These are phyloP conservation scores for Caloboletus firmus DNA, from an alignment of 1,284 basidiomycete species.

Conservation along the genomic window DNA sequence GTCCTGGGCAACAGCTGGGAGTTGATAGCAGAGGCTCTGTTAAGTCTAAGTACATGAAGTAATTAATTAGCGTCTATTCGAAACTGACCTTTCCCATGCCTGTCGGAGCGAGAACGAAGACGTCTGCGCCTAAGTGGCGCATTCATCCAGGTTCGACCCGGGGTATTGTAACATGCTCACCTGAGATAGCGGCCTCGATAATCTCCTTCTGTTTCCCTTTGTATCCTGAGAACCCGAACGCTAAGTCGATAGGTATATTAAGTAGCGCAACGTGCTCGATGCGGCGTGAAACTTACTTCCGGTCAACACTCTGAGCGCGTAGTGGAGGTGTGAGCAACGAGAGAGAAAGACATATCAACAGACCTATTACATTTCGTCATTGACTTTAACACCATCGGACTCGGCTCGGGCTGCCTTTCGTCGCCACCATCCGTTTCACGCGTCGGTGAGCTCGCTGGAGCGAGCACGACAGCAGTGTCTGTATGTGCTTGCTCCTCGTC, in stretches of 20 bases:
- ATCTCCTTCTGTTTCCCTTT: conserved; percentile 79
- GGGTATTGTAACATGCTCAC: conserved; percentile 36
- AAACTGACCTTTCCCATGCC: conserved; percentile 82
- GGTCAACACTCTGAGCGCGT: conserved; percentile 22
- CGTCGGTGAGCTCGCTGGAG: conserved; percentile 13
- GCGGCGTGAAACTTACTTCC: conserved; percentile 22
- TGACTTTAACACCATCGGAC: neutral
- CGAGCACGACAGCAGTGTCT: conserved; percentile 11
- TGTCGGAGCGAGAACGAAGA: conserved; percentile 83
- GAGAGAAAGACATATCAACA: neutral
- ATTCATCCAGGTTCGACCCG: neutral
- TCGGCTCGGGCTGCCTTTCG: neutral
- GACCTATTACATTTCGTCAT: conserved; percentile 24
- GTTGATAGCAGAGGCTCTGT: conserved; percentile 82
- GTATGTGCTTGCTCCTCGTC: conserved; percentile 14
- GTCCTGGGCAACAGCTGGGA: conserved; percentile 73
- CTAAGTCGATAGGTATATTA: conserved; percentile 38
- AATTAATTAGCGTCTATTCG: neutral
- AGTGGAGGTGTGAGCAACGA: neutral
- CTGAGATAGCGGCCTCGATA: conserved; percentile 64
- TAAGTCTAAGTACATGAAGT: neutral
- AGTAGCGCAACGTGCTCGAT: neutral
- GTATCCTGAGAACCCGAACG: conserved; percentile 67
- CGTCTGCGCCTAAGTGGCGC: conserved; percentile 54
- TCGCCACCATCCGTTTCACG: neutral